Evolutionary conservation across 2,329 filamentous ascomycete genomes (phyloP).

Genomic region (Neopestalotiopsis rosae): DNA sequence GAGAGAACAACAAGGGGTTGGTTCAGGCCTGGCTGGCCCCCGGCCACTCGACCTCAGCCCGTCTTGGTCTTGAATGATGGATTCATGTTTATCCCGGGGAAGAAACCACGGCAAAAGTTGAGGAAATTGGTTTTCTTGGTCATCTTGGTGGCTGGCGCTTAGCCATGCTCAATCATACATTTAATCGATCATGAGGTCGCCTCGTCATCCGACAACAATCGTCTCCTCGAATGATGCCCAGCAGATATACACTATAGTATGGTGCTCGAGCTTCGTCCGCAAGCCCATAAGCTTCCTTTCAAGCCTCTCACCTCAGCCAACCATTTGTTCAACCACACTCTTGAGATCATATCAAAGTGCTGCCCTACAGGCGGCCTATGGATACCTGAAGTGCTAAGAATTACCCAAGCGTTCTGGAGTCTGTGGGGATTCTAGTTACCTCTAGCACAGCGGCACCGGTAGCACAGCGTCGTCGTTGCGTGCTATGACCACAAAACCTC

Average conservation of each 20-base stretch:
- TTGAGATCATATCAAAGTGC: neutral
- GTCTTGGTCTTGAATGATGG: neutral
- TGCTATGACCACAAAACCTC: conserved; percentile 16
- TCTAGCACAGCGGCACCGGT: neutral
- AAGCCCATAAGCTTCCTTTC: neutral
- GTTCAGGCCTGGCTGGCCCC: conserved; percentile 27
- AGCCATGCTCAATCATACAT: neutral
- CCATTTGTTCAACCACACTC: neutral
- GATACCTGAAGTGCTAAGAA: neutral
- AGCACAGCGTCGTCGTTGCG: neutral
- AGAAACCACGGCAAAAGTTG: neutral
- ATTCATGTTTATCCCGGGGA: neutral
- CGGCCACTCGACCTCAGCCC: neutral
- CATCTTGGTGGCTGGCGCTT: conserved; percentile 17
- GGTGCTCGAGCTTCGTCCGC: neutral
- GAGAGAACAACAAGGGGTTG: conserved; percentile 20
- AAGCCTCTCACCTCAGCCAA: neutral
- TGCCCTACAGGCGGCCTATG: neutral
- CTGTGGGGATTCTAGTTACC: neutral
- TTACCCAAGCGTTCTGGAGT: conserved; percentile 1
- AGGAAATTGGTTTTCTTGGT: neutral
- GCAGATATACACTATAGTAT: neutral
- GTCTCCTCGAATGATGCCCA: neutral
- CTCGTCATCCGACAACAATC: neutral
- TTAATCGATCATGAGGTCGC: neutral